These are phyloP conservation scores for Pythium sukuiense DNA, from an alignment of 352 stramenopile species.

Conservation along the genomic window DNA sequence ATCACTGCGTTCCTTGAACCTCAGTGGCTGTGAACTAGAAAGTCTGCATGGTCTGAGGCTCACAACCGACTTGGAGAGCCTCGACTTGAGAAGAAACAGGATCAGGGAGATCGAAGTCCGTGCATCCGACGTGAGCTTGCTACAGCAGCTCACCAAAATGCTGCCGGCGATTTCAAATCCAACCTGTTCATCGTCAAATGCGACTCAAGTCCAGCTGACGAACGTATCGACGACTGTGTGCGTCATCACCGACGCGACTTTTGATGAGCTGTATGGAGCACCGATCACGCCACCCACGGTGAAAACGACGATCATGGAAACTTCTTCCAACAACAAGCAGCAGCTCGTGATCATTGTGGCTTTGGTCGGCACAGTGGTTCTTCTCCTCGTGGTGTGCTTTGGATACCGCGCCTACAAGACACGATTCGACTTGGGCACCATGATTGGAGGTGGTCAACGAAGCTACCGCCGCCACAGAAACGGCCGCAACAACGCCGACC, in stretches of 20 bases:
- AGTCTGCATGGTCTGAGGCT: constrained; percentile 9
- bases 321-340: not conserved
- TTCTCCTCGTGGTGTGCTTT: constrained; percentile 18
- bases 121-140: constrained; percentile 10
- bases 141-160: not conserved
- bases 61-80: not conserved
- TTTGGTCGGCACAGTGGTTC: not conserved
- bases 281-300: not conserved
- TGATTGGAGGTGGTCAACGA: constrained; percentile 3
- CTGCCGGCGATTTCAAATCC: not conserved
- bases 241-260: constrained; percentile 17
- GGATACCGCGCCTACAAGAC: constrained; percentile 7
- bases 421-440: not conserved
- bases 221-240: constrained; percentile 7
- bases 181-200: constrained; percentile 9
- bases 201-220: constrained; percentile 3
- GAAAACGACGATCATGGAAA: not conserved
- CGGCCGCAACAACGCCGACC: not conserved
- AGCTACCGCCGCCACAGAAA: not conserved
- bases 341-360: constrained; percentile 1
- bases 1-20: constrained; percentile 9
- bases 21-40: constrained; percentile 8
- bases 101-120: constrained; percentile 19
- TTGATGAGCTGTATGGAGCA: constrained; percentile 15
- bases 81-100: constrained; percentile 12